Evolutionary conservation across 345 rosid species (phyloP), one percentile per base, ranked within the genome.

Genomic region (Firmiana major): DNA sequence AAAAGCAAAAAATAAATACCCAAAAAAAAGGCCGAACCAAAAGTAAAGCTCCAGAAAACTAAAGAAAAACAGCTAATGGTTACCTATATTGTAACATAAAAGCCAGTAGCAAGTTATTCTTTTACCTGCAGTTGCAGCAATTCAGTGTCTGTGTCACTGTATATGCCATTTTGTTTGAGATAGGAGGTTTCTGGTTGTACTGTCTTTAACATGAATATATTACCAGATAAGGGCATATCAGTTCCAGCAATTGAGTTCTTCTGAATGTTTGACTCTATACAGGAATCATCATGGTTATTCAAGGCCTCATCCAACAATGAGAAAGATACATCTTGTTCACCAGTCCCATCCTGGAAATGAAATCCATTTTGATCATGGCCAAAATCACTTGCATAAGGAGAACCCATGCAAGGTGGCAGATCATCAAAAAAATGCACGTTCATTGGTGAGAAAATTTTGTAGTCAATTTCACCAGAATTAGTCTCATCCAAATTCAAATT

Each of bases 321-420:
- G 36, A 91, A 71, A 46, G 88, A 79, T 36, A 83, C 84, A 82
- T 92, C 94, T 34, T 81, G 90, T 59, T 83, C 85, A 81, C 83
- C 28, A 7, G 86, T 84, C 48, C 89, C 93, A 83, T 91, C 97
- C 62, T 77, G 93, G 79, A 87, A 88, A 73, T 16, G 49, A 58
- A 82, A 49, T 40, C 87, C 91, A 34, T 68, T 84, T 60, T 78
- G 78, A 77, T 73, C 80, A 79, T 85, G 87, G 80, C 97, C 97
- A 78, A 94, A 91, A 81, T 94, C 97, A 81, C 85, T 83, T 26
- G 85, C 86, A 78, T 81, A 89, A 69, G 88, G 91, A 0, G 94
- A 86, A 83, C 81, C 89, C 77, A 90, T 76, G 74, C 58, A 79
- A 3, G 72, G 54, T 6, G 83, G 62, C 65, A 85, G 76, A 48